Evolutionary conservation across 1,284 basidiomycete genomes (phyloP).

Genomic region (Boletus mariae): DNA sequence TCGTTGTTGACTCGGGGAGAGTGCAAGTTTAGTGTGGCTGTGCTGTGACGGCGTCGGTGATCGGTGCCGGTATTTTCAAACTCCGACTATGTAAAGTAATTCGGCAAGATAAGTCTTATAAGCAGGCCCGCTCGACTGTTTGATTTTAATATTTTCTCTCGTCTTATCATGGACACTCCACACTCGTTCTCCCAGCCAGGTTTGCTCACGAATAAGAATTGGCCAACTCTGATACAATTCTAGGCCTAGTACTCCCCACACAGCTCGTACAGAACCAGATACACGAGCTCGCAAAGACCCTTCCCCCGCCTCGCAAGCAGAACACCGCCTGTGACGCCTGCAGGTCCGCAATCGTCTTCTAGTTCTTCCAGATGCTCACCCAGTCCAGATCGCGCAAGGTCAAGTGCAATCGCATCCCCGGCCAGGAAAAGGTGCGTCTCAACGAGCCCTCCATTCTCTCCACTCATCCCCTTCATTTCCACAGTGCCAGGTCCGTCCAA

Average conservation of each 20-base stretch:
- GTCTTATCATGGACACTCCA: conserved; percentile 33
- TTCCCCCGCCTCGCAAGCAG: conserved; percentile 78
- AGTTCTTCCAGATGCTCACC: conserved; percentile 17
- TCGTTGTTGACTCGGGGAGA: conserved; percentile 28
- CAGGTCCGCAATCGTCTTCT: conserved; percentile 43
- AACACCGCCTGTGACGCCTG: conserved; percentile 91
- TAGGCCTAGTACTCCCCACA: conserved; percentile 58
- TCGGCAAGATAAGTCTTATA: conserved; percentile 18
- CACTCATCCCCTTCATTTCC: conserved; percentile 18
- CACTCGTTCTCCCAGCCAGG: conserved; percentile 43
- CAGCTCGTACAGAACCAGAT: conserved; percentile 71
- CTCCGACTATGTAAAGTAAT: conserved; percentile 19
- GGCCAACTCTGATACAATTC: conserved; percentile 14
- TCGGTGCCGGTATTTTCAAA: conserved; percentile 30
- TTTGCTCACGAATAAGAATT: background rate
- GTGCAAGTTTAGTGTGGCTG: conserved; percentile 21
- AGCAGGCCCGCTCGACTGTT: conserved; percentile 21
- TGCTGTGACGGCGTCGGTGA: conserved; percentile 22
- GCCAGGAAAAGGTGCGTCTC: conserved; percentile 66
- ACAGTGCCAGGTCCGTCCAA: conserved; percentile 60
- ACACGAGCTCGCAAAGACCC: conserved; percentile 69
- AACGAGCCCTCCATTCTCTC: background rate
- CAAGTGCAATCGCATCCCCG: conserved; percentile 73
- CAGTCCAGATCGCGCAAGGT: conserved; percentile 68
- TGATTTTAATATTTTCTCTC: conserved; percentile 27